phyloP scores from a whole-genome alignment of 345 rosid species.

The Lumnitzera racemosa region DNA sequence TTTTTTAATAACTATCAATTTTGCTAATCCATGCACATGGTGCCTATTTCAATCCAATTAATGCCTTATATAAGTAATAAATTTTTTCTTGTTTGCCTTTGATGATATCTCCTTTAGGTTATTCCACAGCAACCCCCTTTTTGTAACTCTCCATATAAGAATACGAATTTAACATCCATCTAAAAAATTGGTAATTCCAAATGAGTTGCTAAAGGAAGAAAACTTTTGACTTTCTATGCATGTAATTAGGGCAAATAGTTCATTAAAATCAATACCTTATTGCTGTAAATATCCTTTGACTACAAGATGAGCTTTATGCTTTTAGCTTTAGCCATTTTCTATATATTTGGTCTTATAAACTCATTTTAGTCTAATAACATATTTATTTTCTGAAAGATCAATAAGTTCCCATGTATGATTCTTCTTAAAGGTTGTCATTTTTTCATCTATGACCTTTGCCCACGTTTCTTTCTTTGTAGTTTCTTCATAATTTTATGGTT shows the following conservation, averaged over 20 bases:
- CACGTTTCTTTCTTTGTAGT: background rate
- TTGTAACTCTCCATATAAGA: background rate
- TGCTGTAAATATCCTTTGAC: slow-evolving; percentile 4
- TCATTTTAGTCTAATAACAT: background rate
- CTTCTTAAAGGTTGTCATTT: background rate
- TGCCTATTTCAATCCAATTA: background rate
- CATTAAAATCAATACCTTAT: background rate
- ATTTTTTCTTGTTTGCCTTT: background rate
- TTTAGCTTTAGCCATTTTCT: background rate
- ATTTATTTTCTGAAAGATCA: background rate
- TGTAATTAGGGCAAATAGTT: slow-evolving; percentile 6
- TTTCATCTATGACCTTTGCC: slow-evolving; percentile 1
- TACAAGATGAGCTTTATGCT: slow-evolving; percentile 1
- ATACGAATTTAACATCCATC: slow-evolving; percentile 2
- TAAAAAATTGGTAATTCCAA: background rate
- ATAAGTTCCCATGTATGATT: slow-evolving; percentile 1
- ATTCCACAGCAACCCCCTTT: slow-evolving; percentile 1
- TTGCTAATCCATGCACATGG: background rate
- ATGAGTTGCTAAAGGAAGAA: background rate
- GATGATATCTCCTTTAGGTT: background rate
- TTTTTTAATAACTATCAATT: background rate
- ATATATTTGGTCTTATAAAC: slow-evolving; percentile 2
- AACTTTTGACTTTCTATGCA: background rate
- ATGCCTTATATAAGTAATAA: background rate
- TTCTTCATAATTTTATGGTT: background rate